These are phyloP conservation scores for Ephemerocybe angulata DNA, from an alignment of 768 basidiomycete genomes.

Conservation along the genomic window DNA sequence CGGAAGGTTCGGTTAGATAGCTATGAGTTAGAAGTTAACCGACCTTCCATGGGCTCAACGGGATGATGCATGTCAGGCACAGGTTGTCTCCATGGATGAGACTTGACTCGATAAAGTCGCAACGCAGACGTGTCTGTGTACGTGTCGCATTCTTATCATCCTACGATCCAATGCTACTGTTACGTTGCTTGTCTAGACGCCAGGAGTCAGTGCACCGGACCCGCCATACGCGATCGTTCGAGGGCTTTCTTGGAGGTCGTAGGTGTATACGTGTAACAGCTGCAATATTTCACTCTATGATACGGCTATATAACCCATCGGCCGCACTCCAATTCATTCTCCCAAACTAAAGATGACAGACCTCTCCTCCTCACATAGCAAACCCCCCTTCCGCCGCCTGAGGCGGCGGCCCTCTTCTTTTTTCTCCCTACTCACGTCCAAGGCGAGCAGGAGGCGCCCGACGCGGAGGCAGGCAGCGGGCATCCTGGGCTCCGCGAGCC, in stretches of 20 bases:
- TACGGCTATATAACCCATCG: too few relatives aligned
- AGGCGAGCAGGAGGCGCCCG: slow-evolving; percentile 2
- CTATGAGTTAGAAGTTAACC: too few relatives aligned
- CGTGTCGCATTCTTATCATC: background rate
- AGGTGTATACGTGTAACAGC: too few relatives aligned
- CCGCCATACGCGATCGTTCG: too few relatives aligned
- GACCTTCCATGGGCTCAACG: too few relatives aligned
- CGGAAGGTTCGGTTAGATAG: too few relatives aligned
- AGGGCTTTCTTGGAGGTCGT: too few relatives aligned
- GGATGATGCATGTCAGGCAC: background rate
- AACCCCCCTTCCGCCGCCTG: background rate
- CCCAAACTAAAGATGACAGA: background rate
- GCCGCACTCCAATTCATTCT: background rate
- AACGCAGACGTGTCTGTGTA: background rate
- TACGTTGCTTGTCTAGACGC: too few relatives aligned
- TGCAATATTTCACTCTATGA: too few relatives aligned
- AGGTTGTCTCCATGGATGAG: too few relatives aligned
- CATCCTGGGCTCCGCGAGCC: slow-evolving; percentile 36
- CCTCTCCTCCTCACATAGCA: background rate
- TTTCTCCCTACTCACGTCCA: background rate
- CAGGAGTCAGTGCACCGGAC: too few relatives aligned
- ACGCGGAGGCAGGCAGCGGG: slow-evolving; percentile 7
- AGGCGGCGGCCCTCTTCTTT: slow-evolving; percentile 17
- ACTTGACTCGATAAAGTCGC: background rate
- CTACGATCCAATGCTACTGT: background rate